These are phyloP conservation scores for Quercus dentata DNA, from an alignment of 306 rosid species.

Conservation along the genomic window DNA sequence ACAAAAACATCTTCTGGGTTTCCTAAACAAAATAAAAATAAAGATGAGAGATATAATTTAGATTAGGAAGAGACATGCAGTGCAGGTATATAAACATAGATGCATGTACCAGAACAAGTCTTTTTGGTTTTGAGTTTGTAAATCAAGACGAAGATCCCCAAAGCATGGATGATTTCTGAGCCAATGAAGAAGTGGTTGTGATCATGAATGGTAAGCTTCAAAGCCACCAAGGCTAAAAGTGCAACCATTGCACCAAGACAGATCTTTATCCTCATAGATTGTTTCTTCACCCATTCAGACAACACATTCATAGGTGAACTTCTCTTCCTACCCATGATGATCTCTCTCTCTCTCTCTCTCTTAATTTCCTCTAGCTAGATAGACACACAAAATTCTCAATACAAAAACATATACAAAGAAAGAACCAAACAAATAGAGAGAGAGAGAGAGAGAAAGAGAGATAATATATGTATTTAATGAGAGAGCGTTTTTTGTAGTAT, in stretches of 20 bases:
- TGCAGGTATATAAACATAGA: neutral
- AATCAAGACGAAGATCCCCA: conserved; percentile 55
- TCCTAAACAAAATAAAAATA: no score
- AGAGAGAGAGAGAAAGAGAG: neutral
- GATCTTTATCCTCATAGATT: conserved; percentile 45
- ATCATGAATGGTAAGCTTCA: conserved; percentile 30
- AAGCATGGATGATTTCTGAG: conserved; percentile 43
- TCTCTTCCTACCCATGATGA: conserved; percentile 50
- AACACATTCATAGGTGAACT: conserved; percentile 28
- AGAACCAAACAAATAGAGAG: neutral
- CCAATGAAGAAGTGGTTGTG: conserved; percentile 38
- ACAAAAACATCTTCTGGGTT: no score
- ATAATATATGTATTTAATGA: neutral
- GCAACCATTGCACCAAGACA: conserved; percentile 35
- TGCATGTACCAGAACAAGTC: conserved; percentile 72
- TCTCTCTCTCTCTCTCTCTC: conserved; percentile 47
- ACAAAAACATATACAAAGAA: neutral
- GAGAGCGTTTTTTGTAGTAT: neutral
- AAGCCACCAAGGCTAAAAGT: conserved; percentile 37
- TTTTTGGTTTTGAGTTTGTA: conserved; percentile 70
- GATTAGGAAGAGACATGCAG: no score
- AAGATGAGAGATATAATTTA: no score
- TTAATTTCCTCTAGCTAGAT: neutral
- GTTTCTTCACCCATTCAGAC: conserved; percentile 49
- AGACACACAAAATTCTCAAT: neutral